These are phyloP conservation scores for Claviceps sp. DNA, from an alignment of 2,329 filamentous ascomycete species.

Conservation along the genomic window DNA sequence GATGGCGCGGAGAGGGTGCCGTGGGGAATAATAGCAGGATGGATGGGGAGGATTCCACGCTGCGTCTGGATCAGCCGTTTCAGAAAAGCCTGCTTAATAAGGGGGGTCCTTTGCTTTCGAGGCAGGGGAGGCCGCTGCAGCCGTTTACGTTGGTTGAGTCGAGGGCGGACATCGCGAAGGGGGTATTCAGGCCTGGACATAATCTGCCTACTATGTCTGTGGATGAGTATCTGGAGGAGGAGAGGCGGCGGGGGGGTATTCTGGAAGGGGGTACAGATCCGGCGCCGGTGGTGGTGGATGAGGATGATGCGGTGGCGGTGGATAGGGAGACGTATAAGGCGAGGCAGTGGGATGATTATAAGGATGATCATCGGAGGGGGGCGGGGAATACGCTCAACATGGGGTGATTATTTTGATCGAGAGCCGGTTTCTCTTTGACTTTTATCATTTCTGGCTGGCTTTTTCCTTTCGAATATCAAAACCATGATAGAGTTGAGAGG, in stretches of 20 bases:
- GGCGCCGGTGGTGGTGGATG: constrained; percentile 59
- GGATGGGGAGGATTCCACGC: constrained; percentile 33
- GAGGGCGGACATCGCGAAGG: constrained; percentile 59
- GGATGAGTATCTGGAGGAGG: constrained; percentile 93
- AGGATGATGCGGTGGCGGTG: constrained; percentile 78
- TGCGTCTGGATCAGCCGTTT: constrained; percentile 57
- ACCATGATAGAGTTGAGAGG: too few relatives aligned
- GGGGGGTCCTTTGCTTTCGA: constrained; percentile 62
- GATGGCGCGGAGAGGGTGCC: constrained; percentile 7
- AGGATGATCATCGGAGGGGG: constrained; percentile 75
- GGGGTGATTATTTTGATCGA: constrained; percentile 28
- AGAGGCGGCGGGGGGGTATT: constrained; percentile 69
- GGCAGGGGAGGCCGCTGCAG: constrained; percentile 70
- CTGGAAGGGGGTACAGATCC: constrained; percentile 81
- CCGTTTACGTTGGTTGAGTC: constrained; percentile 78
- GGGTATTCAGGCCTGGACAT: constrained; percentile 82
- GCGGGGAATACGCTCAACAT: constrained; percentile 74
- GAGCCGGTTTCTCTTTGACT: too few relatives aligned
- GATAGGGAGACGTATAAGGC: constrained; percentile 91
- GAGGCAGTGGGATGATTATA: constrained; percentile 88
- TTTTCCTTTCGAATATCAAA: too few relatives aligned
- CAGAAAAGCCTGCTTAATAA: constrained; percentile 29
- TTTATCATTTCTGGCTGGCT: too few relatives aligned
- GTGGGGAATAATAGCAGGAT: constrained; percentile 20
- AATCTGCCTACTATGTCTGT: constrained; percentile 96